Evolutionary conservation across 108 stramenopile species (phyloP).

Genomic region (Stephanodiscus minutulus): DNA sequence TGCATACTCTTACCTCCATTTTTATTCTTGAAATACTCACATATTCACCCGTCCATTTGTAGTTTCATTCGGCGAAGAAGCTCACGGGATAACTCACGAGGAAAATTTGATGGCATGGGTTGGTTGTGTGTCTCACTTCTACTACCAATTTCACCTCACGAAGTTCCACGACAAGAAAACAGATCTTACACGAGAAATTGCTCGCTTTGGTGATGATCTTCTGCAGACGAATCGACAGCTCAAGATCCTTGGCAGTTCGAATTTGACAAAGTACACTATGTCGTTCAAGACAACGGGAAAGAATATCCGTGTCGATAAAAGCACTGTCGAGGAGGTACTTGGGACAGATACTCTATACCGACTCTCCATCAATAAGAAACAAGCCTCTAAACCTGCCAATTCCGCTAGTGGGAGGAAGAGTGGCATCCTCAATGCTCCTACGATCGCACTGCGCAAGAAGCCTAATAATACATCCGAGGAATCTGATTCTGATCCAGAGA

Average conservation of each 20-base stretch:
- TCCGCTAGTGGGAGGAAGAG: not conserved
- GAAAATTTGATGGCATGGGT: slow-evolving; percentile 49
- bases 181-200: slow-evolving; percentile 10
- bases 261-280: not conserved
- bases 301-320: slow-evolving; percentile 6
- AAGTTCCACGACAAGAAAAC: slow-evolving; percentile 25
- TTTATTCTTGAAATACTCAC: no score
- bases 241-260: slow-evolving; percentile 4
- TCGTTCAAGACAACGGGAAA: slow-evolving; percentile 3
- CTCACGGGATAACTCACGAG: slow-evolving; percentile 26
- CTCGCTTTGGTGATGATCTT: slow-evolving; percentile 4
- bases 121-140: slow-evolving; percentile 41
- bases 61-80: slow-evolving; percentile 45
- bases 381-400: not conserved
- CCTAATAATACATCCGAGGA: not conserved
- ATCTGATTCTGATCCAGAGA: not conserved
- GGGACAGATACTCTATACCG: slow-evolving; percentile 1
- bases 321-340: not conserved
- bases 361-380: not conserved
- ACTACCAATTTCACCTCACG: slow-evolving; percentile 34
- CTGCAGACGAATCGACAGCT: not conserved
- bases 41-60: not conserved
- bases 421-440: not conserved
- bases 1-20: no score
- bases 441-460: not conserved